Evolutionary conservation across 2,329 filamentous ascomycete genomes (phyloP).

Genomic region (Colletotrichum horii): DNA sequence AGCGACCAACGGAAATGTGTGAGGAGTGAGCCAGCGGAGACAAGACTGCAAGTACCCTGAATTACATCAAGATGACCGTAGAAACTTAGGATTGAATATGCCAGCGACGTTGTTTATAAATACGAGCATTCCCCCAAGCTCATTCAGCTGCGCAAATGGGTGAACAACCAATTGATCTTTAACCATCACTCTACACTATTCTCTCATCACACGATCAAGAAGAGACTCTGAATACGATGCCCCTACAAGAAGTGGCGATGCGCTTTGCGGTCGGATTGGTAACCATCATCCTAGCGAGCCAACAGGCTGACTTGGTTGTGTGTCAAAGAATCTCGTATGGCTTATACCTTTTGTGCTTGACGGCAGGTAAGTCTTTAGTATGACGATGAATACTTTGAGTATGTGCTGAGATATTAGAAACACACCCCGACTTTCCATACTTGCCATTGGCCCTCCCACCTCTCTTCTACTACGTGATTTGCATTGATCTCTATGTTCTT

Average conservation of each 20-base stretch:
- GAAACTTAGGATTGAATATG: accelerated
- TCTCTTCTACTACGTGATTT: accelerated
- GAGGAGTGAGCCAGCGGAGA: neutral
- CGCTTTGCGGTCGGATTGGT: too few species aligned
- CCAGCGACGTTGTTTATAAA: neutral
- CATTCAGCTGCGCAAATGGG: neutral
- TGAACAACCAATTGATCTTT: neutral
- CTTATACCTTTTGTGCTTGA: neutral
- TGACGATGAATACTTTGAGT: neutral
- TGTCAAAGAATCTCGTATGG: too few species aligned
- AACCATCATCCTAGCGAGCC: too few species aligned
- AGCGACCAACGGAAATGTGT: neutral
- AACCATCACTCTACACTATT: neutral
- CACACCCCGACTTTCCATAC: neutral
- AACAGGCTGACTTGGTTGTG: too few species aligned
- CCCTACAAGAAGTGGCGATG: too few species aligned
- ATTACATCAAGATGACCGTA: neutral
- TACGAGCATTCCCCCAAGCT: accelerated
- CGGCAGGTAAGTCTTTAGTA: neutral
- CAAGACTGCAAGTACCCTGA: accelerated
- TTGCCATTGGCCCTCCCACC: too few species aligned
- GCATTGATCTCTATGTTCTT: accelerated
- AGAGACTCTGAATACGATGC: neutral
- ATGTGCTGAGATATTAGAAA: neutral
- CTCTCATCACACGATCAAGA: accelerated